phyloP scores from a whole-genome alignment of 1,139 yeast genomes.

The Geotrichum reessii region DNA sequence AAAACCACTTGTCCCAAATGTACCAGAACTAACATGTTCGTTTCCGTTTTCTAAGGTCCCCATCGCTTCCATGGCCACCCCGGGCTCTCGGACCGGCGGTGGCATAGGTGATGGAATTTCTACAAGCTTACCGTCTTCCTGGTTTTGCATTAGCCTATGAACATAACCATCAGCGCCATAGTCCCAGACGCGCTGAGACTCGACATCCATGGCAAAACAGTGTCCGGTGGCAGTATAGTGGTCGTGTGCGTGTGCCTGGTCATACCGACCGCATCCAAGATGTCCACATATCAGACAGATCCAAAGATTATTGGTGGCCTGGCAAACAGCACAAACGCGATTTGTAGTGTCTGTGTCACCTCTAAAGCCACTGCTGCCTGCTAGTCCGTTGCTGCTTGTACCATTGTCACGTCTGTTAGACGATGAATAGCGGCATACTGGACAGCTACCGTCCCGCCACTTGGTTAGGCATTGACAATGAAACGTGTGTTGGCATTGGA shows the following conservation, averaged over 20 bases:
- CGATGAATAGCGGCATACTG: slow-evolving; percentile 77
- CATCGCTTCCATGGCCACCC: neutral
- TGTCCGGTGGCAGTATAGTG: slow-evolving; percentile 77
- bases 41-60: neutral
- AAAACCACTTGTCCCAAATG: slow-evolving; percentile 16
- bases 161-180: slow-evolving; percentile 90
- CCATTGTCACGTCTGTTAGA: slow-evolving; percentile 22
- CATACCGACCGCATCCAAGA: slow-evolving; percentile 86
- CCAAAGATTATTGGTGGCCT: slow-evolving; percentile 70
- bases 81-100: slow-evolving; percentile 20
- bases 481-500: slow-evolving; percentile 89
- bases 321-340: slow-evolving; percentile 47
- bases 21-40: slow-evolving; percentile 15
- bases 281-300: slow-evolving; percentile 85
- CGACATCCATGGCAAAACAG: slow-evolving; percentile 86
- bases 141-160: slow-evolving; percentile 78
- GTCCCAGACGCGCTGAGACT: slow-evolving; percentile 90
- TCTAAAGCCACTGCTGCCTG: slow-evolving; percentile 10
- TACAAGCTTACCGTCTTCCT: slow-evolving; percentile 77
- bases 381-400: slow-evolving; percentile 10
- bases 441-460: slow-evolving; percentile 91
- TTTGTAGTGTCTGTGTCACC: slow-evolving; percentile 23
- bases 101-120: slow-evolving; percentile 45
- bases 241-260: slow-evolving; percentile 77
- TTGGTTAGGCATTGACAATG: slow-evolving; percentile 84